Evolutionary conservation across 805 yeast genomes (phyloP), one percentile per base, ranked within the genome.

Genomic region (Metschnikowia santaceciliae): DNA sequence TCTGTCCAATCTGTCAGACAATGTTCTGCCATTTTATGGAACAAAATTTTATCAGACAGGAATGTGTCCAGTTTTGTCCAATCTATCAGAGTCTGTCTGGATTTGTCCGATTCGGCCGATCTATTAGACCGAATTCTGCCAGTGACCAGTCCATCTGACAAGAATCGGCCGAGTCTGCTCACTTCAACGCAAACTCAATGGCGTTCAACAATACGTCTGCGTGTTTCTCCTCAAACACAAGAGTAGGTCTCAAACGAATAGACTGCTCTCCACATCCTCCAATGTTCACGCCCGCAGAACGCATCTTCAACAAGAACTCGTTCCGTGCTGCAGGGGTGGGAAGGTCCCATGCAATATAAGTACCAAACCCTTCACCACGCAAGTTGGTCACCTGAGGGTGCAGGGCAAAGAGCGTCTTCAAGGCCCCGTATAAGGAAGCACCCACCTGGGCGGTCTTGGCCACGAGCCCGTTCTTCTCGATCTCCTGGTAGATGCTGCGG

Each of bases 291-390:
- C 89, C 89, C 38, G 72, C 71, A 22, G 67, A 61, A 61, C 81
- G 80, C 63, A 79, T 69, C 11, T 60, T 62, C 37, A 63, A 57
- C 57, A 83, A 70, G 46, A 83, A 69, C 41, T 69, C 61, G 55
- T 78, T 76, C 68, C 88, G 77, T 35, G 61, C 61, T 15, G 62
- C 70, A 7, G 75, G 62, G 42, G 71, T 64, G 36, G 70, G 72
- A 59, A 78, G 68, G 62, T 81, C 84, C 80, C 83, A 83, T 7
- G 88, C 87, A 58, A 83, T 81, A 62, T 82, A 83, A 19, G 84
- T 80, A 50, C 85, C 88, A 59, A 78, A 79, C 56, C 73, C 70
- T 59, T 82, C 77, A 49, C 89, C 89, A 68, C 89, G 77, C 62
- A 83, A 72, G 63, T 78, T 79, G 46, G 61, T 61, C 36, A 80